Evolutionary conservation across 768 basidiomycete genomes (phyloP), one percentile per base, ranked within the genome.

Genomic region (Thelephora ganbajun): DNA sequence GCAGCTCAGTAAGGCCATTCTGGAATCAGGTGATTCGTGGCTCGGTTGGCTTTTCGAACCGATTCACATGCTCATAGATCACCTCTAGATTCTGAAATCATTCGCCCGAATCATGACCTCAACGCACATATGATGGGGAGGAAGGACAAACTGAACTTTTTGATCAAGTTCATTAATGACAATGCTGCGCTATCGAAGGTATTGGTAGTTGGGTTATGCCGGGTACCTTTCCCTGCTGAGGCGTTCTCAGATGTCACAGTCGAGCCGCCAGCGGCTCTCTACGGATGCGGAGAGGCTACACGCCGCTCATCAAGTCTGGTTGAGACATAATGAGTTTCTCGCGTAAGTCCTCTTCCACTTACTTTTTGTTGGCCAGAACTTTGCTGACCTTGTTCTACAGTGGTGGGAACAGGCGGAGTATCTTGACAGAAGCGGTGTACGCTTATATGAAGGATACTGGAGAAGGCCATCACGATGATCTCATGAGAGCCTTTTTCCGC

Each of bases 161-260:
- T 97, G n/a, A 86, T 94, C 54, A 73, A 72, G 20, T 94, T 91
- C 60, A 85, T 96, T 56, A 86, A 90, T 41, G 81, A 87, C 46
- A 94, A 94, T 60, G 80, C 75, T 0, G 81, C 82, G 5, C 66
- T 93, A 33, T 68, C 67, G 35, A 89, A 86, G 71, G 90, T 85
- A 30, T 53, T 64, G 47, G 12, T 44, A 14, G 35, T 47, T 11
- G 11, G 30, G 45, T 18, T 20, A 13, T 20, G 23, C 33, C 35
- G 16, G 18, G 33, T 20, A 37, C 37, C n/a, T 35, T 42, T 12
- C 44, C 35, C 46, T 47, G 33, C 47, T 14, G 6, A 19, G 16
- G 13, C 39, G 23, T 42, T 19, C 16, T 23, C 56, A 93, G 89
- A 80, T 94, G 62, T 83, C 91, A 6, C 88, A 88, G 66, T 62